phyloP scores from a whole-genome alignment of 805 yeast genomes.

The Saturnispora quitensis region DNA sequence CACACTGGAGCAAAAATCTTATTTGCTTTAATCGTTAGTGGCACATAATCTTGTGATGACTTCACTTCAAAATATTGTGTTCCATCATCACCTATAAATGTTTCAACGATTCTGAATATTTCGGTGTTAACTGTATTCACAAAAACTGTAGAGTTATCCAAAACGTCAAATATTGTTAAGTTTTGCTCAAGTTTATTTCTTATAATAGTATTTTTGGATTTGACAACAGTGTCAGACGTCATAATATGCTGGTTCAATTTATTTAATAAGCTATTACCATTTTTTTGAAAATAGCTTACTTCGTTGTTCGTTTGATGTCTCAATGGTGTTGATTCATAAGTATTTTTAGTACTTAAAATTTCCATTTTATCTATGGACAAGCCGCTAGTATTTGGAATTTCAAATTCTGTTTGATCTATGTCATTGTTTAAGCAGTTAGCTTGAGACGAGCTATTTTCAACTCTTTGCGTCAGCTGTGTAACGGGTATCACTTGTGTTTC shows the following conservation, averaged over 20 bases:
- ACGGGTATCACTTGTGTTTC: neutral
- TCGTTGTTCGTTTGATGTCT: neutral
- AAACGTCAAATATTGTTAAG: neutral
- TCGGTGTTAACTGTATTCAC: neutral
- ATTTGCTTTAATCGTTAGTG: conserved; percentile 2
- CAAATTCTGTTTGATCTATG: conserved; percentile 5
- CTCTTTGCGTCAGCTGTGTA: neutral
- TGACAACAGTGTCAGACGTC: neutral
- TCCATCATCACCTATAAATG: neutral
- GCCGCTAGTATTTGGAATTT: conserved; percentile 14
- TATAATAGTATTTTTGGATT: neutral
- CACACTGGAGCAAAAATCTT: conserved; percentile 16
- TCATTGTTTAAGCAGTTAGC: neutral
- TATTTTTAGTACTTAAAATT: neutral
- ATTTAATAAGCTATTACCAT: neutral
- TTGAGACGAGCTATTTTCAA: neutral
- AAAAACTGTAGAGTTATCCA: neutral
- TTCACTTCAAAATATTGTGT: neutral
- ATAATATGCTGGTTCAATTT: neutral
- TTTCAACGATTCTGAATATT: neutral
- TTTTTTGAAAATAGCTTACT: neutral
- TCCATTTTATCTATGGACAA: conserved; percentile 1
- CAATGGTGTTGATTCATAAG: neutral
- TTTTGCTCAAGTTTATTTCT: neutral
- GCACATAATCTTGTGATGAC: neutral